A percentile compares a stretch with the other conserved stretches of the same genome.
Evolutionary conservation across 2,329 filamentous ascomycete species (phyloP).

Genomic region (Rutstroemia sp.): DNA sequence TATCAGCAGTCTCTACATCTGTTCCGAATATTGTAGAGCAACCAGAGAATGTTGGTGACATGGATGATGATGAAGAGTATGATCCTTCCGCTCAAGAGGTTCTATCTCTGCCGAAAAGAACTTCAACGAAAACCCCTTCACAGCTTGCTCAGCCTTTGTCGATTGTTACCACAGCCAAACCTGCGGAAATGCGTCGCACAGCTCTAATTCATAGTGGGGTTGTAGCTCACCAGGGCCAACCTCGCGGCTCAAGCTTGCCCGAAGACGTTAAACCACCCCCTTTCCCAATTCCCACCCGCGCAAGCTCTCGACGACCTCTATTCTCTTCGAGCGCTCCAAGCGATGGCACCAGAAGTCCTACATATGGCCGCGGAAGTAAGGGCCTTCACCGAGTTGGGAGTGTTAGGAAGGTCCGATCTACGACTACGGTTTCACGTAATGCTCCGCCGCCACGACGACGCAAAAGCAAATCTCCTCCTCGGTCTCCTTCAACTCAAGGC

Average conservation of each 20-base stretch:
- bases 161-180: conserved; percentile 23
- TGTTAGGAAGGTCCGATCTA: conserved; percentile 79
- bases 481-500: conserved; percentile 60
- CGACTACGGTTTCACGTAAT: conserved; percentile 57
- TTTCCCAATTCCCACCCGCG: conserved; percentile 83
- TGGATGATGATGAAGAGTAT: conserved; percentile 4
- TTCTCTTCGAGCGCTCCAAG: conserved; percentile 55
- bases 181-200: conserved; percentile 61
- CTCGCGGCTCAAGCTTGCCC: conserved; percentile 57
- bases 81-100: conserved; percentile 20
- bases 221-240: conserved; percentile 56
- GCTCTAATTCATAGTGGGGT: conserved; percentile 77
- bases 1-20: conserved; percentile 20
- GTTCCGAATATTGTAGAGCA: conserved; percentile 14
- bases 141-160: conserved; percentile 28
- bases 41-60: not conserved
- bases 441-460: conserved; percentile 41
- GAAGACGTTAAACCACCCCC: conserved; percentile 60
- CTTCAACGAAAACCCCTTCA: conserved; percentile 16
- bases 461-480: conserved; percentile 53
- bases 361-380: conserved; percentile 48
- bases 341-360: conserved; percentile 74
- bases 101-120: conserved; percentile 15
- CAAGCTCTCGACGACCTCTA: conserved; percentile 73
- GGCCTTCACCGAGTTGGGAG: conserved; percentile 49